Base-by-base conservation (phyloP, 169 alveolate species). In the Prorocentrum cordatum region DNA sequence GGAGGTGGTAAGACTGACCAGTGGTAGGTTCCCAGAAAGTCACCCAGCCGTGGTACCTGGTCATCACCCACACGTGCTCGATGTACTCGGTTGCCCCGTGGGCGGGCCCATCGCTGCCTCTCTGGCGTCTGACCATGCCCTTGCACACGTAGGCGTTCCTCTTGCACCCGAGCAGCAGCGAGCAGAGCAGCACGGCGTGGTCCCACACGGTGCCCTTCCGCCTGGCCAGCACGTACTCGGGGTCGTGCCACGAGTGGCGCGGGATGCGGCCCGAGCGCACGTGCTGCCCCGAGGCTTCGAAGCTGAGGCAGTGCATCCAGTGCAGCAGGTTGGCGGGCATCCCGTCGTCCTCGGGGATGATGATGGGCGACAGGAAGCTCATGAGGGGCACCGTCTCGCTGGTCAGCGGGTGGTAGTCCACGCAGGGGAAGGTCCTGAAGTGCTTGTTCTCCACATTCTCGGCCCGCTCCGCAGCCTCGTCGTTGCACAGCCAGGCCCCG, bases 331-430 rank as follows among this genome's bases (percentile, higher is more conserved):
- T 50, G 1, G 91, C 84, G 2, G 91, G 91, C n/a, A 45, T 29
- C 26, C 75, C 42, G 68, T 58, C 42, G 38, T 83, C 91, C 61
- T 83, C 83, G 22, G 91, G 91, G 26, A 68, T 71, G 32, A 83
- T 83, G 73, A 83, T 66, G 26, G 82, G 82, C n/a, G 71, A 66
- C 35, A 83, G 71, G 59, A 83, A 83, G 10, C 83, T 83, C 73
- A 67, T 66, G 36, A 83, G 29, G 5, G 91, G 91, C 42, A 66
- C 33, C 4, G 33, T 47, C 31, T 31, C 64, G 24, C 82, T 27
- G 2, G 83, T 47, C 45, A 64, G 54, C 16, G 82, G 84, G 45
- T 82, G 91, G n/a, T 47, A 27, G 6, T 64, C 77, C 10, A 67
- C 47, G 72, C 91, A 83, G 7, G 82, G 91, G 31, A 83, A 83